Percentiles rank a stretch among this genome's conserved stretches.
phyloP scores from a whole-genome alignment of 169 alveolate species.

The Plasmodium gonderi region DNA sequence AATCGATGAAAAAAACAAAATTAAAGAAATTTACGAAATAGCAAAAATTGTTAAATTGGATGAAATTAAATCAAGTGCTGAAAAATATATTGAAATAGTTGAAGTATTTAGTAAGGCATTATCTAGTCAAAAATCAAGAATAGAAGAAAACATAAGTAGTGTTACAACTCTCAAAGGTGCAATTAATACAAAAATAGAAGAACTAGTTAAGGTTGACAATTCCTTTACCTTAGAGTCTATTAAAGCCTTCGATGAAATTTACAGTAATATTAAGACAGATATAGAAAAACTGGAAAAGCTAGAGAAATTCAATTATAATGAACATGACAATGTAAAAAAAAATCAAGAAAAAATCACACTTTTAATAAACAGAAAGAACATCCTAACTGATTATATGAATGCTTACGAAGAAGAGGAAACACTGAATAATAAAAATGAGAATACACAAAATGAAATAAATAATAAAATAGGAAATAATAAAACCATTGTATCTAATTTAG shows the following conservation, averaged over 20 bases:
- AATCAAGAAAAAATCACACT: neutral
- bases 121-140: neutral
- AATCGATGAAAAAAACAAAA: neutral
- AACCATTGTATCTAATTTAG: neutral
- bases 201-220: neutral
- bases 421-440: neutral
- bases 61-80: neutral
- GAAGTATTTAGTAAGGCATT: neutral
- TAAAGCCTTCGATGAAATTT: neutral
- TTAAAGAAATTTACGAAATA: neutral
- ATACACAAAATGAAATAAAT: neutral
- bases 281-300: neutral
- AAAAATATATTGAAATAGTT: neutral
- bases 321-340: neutral
- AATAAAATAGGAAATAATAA: neutral
- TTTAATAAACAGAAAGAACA: neutral
- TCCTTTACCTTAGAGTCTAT: neutral
- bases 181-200: neutral
- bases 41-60: neutral
- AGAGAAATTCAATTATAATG: neutral
- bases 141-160: neutral
- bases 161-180: neutral
- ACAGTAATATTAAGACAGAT: neutral
- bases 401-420: neutral
- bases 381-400: neutral